Evolutionary conservation across 192 early-diverging fungal species (phyloP), one percentile per base, ranked within the genome.

Genomic region (Gamsiella multidivaricata): DNA sequence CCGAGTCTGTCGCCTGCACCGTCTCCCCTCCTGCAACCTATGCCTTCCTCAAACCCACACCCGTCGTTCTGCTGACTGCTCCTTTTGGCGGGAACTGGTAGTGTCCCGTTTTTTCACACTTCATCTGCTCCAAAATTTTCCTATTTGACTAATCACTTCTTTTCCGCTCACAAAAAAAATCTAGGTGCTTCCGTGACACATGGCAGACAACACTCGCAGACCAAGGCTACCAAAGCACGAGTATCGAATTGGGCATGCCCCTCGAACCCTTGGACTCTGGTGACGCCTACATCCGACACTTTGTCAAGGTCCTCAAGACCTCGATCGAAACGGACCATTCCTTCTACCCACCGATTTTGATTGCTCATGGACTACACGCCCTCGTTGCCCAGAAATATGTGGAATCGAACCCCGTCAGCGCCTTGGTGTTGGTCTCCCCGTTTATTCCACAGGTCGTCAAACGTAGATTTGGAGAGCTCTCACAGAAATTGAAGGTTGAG

Each of bases 341-440:
- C 5, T 82, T 74, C 29, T 82, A 65, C 25, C 81, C 75, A 20
- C 81, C 81, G 12, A 72, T 82, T n/a, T 20, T 82, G 41, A 82
- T 82, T 23, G 81, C 81, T 3, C 76, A 82, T 57, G 81, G 81
- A 10, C 54, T 80, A 20, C 69, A 79, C 41, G 74, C 81, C 0
- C 26, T 79, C 15, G 65, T 73, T 11, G 81, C 81, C 7, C 64
- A 79, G 22, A 73, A 73, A 9, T 82, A 82, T 63, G 76, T 82
- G 32, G 81, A 82, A 33, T 82, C 81, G 12, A 70, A 82, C 28
- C 81, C 81, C 34, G 81, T 79, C 28, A 69, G 70, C 37, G 81
- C 69, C 17, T 42, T 82, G 36, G 76, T 82, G 3, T 56, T 82
- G 1, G 69, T 82, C 7, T 50, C 76, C 7, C 81, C 81, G 18